Conservation (phyloP, 169 alveolate genomes). For the Plasmodium falciparum region DNA sequence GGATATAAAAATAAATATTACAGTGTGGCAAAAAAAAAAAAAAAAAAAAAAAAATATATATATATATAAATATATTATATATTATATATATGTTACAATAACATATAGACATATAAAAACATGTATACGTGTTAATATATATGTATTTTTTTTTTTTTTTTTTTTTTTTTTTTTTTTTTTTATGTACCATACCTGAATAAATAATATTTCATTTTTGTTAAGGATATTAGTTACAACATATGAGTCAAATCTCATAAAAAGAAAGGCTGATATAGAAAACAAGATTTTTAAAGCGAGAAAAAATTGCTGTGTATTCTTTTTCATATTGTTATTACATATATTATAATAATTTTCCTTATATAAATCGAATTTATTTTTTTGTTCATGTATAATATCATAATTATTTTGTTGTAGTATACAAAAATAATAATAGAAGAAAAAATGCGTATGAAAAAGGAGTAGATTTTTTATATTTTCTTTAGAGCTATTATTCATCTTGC, state of each 20-base stretch:
- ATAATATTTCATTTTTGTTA: conserved; percentile 15
- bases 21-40: not conserved
- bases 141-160: not conserved
- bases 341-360: conserved; percentile 46
- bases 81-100: not conserved
- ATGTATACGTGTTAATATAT: not conserved
- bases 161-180: too few species aligned
- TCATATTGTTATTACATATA: conserved; percentile 11
- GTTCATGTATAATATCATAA: not conserved
- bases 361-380: conserved; percentile 8
- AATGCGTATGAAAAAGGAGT: conserved; percentile 14
- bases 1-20: not conserved
- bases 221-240: conserved; percentile 6
- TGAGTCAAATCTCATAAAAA: conserved; percentile 55
- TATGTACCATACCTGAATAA: conserved; percentile 34
- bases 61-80: too few species aligned
- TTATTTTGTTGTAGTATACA: conserved; percentile 7
- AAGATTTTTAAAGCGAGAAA: conserved; percentile 41
- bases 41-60: not conserved
- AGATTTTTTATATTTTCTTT: conserved; percentile 30
- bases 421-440: conserved; percentile 53
- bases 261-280: conserved; percentile 45
- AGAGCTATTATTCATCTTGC: conserved; percentile 1
- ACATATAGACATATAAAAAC: not conserved
- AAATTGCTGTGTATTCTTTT: conserved; percentile 19